Evolutionary conservation across 2,329 filamentous ascomycete genomes (phyloP), one percentile per base, ranked within the genome.

Genomic region (Claviceps citrina): DNA sequence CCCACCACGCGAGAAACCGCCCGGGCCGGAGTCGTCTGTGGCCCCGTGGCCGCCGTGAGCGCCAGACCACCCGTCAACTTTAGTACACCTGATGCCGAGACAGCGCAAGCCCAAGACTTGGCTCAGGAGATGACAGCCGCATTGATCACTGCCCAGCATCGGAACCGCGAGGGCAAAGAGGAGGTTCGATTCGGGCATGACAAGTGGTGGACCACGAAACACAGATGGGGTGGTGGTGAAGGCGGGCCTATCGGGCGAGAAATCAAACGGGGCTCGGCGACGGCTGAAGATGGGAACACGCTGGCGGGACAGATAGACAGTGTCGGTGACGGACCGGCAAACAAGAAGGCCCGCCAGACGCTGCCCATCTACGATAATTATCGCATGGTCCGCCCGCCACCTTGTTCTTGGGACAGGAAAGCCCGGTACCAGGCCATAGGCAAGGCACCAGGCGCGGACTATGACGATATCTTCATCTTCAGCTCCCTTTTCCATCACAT

Each of bases 181-280:
- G 76, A 80, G 54, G 64, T 62, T 38, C 64, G 70, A 0, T 67
- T 76, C 41, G 76, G 75, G 2, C 65, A 75, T 39, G 68, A 63
- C 15, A 60, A 68, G 44, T 80, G 76, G 76, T 80, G 76, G 76
- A 65, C 73, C 0, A 67, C 64, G 7, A 67, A 65, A 48, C 70
- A 64, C 26, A 68, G 76, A 41, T 80, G 76, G 76, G 76, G 76
- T 38, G 76, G 76, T 35, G 75, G 73, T 3, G 51, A 67, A 7
- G 76, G 76, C 25, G 76, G 76, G 0, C 71, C 73, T 3, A 78
- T 79, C 45, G 76, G 76, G 2, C 66, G 71, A 20, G 76, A 80
- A 55, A 59, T 72, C 25, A 71, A 75, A 33, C 61, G 61, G 31
- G 65, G 70, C 44, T 52, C 59, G 8, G 48, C 64, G 9, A 48